Conservation (phyloP, 2,329 filamentous ascomycete species). For the Hymenoscyphus repandus region DNA sequence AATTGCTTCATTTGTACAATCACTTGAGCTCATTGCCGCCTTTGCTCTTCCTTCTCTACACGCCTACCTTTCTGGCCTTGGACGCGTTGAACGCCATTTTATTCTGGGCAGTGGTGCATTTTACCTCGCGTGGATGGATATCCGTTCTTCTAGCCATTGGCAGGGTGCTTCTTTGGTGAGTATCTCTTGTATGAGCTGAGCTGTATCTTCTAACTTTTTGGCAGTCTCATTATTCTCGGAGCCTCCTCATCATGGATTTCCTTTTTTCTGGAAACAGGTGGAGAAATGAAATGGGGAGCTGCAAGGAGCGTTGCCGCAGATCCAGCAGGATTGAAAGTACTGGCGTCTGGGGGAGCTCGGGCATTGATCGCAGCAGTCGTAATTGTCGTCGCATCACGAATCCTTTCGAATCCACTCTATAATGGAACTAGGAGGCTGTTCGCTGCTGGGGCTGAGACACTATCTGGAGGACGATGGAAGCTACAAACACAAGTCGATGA, state of each 20-base stretch:
- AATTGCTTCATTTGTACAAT: conserved; percentile 16
- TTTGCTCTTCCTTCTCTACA: conserved; percentile 32
- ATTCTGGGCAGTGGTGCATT: conserved; percentile 29
- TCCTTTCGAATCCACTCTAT: conserved; percentile 30
- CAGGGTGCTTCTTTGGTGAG: conserved; percentile 4
- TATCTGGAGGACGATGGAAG: conserved; percentile 7
- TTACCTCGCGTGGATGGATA: conserved; percentile 22
- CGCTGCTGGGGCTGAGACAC: conserved; percentile 11
- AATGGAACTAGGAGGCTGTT: conserved; percentile 16
- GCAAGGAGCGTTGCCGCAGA: conserved; percentile 33
- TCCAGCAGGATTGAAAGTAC: conserved; percentile 34
- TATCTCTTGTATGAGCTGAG: background rate
- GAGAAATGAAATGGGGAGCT: conserved; percentile 36
- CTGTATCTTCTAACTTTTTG: background rate
- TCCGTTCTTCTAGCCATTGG: conserved; percentile 2
- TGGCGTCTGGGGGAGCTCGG: conserved; percentile 32
- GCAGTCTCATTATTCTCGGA: conserved; percentile 24
- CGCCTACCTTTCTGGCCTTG: conserved; percentile 34
- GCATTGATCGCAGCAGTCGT: conserved; percentile 25
- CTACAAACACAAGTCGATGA: conserved; percentile 1
- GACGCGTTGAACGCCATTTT: conserved; percentile 32
- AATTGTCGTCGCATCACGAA: conserved; percentile 28
- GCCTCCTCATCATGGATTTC: conserved; percentile 34
- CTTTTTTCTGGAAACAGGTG: conserved; percentile 36
- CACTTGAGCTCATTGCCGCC: conserved; percentile 10